Percentiles rank a stretch among this genome's conserved stretches.
phyloP scores from a whole-genome alignment of 176 grass and related monocot genomes.

The Carex littledalei region DNA sequence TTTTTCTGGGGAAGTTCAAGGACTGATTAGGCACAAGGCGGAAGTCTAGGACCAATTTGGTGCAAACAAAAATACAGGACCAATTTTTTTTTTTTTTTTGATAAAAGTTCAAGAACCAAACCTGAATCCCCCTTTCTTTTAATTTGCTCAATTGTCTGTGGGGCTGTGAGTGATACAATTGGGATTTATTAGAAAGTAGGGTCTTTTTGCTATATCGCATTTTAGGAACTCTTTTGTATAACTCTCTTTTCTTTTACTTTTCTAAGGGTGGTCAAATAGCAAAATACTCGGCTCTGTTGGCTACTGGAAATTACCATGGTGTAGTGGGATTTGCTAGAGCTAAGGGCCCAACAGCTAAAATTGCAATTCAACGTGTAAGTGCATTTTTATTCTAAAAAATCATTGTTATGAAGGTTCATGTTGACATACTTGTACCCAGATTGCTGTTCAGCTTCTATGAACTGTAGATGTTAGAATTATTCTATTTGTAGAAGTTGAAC shows the following conservation, averaged over 20 bases:
- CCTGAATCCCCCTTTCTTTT: background rate
- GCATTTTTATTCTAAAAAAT: slow-evolving; percentile 7
- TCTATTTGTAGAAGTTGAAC: background rate
- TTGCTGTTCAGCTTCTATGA: background rate
- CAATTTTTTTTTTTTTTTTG: background rate
- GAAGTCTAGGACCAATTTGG: background rate
- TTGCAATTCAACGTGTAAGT: slow-evolving; percentile 91
- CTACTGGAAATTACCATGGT: slow-evolving; percentile 93
- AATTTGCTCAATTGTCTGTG: background rate
- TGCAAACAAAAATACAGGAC: too few relatives aligned
- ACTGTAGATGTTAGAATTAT: background rate
- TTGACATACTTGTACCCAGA: background rate
- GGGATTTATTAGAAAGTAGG: background rate
- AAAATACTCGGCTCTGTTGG: slow-evolving; percentile 75
- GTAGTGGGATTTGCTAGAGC: slow-evolving; percentile 91
- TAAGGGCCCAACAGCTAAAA: slow-evolving; percentile 69
- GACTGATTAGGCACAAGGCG: background rate
- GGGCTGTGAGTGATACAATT: background rate
- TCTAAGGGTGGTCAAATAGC: slow-evolving; percentile 78
- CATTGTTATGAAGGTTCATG: background rate
- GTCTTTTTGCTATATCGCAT: background rate
- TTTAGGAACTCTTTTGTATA: background rate
- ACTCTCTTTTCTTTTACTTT: slow-evolving; percentile 18
- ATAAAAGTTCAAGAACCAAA: background rate
- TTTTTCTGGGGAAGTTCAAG: background rate